Base-by-base conservation (phyloP, 352 stramenopile species). In the Globisporangium cystogenes region DNA sequence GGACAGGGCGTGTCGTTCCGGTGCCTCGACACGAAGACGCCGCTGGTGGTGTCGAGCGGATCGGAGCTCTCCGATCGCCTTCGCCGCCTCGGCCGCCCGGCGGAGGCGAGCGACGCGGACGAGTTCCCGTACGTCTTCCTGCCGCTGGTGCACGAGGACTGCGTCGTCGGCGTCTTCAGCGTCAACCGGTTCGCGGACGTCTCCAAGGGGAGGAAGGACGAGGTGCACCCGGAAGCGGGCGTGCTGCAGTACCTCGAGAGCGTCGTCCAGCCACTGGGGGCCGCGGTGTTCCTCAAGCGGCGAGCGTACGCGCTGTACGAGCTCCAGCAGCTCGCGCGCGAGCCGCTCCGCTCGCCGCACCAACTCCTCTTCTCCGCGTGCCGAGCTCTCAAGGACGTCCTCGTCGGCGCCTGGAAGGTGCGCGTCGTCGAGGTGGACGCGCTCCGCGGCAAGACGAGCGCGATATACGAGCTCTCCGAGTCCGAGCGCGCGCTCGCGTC, bases 111-210 rank as follows among this genome's bases (percentile, higher is more conserved):
- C 5, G 41, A 12, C 24, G 2, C 21, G 55, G 8, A 26, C 4
- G 55, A 65, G 7, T 72, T 86, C 0, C 78, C 78, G n/a, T 81
- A 70, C 41, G 57, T 90, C 0, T 81, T 90, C 14, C 20, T 91
- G 3, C 80, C 82, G 27, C 62, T 93, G 2, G 24, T 86, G 2
- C 68, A 93, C 49, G 76, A 93, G 29, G 82, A 90, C 40, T 70
- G 60, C 7, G 57, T 51, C 7, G 50, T 93, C 6, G 82, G 82
- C 7, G 62, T 91, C 0, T 49, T 93, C 12, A 78, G 67, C n/a
- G 59, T 90, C 1, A 77, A 82, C 47, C 63, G 64, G 0, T 90
- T 93, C 55, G 27, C 58, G 0, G 55, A 68, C 8, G 76, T 88
- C 5, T 57, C 77, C 3, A 90, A 85, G 54, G 79, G 76, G 21